Conservation (phyloP, 2,329 filamentous ascomycete genomes). For the Microsporum ferrugineum region DNA sequence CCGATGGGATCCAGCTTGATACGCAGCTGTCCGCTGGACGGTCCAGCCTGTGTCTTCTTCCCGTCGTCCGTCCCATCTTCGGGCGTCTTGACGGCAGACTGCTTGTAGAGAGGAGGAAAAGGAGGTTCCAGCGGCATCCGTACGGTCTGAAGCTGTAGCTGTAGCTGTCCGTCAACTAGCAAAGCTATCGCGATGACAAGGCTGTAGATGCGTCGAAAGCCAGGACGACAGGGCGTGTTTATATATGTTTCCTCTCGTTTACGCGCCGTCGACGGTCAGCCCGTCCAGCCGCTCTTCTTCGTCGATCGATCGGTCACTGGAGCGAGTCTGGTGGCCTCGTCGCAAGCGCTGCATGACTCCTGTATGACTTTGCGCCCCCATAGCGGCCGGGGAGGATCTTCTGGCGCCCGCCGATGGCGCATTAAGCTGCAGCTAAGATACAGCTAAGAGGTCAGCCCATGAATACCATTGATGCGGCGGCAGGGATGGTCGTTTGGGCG, state of each 20-base stretch:
- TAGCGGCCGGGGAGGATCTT: neutral
- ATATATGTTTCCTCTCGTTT: neutral
- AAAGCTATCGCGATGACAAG: neutral
- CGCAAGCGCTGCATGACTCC: neutral
- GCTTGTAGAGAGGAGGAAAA: neutral
- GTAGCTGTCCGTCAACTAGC: neutral
- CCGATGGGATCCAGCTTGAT: slow-evolving; percentile 1
- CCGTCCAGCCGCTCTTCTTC: neutral
- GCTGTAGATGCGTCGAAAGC: neutral
- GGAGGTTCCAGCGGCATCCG: neutral
- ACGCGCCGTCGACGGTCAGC: neutral
- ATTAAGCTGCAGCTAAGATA: neutral
- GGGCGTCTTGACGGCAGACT: neutral
- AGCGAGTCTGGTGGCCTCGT: neutral
- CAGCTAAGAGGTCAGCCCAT: neutral
- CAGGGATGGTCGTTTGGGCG: neutral
- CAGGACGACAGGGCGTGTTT: neutral
- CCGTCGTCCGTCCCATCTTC: neutral
- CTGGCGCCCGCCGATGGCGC: neutral
- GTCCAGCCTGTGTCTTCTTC: neutral
- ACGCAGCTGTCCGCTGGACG: neutral
- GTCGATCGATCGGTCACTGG: neutral
- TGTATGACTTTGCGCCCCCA: neutral
- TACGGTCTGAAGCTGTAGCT: neutral
- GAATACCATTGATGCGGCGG: neutral